Conservation (phyloP, 1,284 basidiomycete genomes). For the Microbotryomycetes sp. region DNA sequence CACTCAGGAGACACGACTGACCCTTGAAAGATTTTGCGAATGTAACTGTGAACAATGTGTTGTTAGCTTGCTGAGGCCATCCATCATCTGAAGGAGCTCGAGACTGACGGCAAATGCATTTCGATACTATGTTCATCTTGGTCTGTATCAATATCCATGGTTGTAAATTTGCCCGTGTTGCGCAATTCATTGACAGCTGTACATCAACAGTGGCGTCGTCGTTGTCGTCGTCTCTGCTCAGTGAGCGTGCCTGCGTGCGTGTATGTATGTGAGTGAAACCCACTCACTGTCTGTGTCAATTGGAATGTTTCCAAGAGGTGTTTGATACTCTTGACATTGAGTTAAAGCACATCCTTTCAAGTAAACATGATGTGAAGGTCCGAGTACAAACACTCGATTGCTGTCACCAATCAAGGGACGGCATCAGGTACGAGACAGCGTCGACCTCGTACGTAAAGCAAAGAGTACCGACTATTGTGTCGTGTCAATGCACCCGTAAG, state of each 20-base stretch:
- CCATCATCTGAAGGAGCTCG: neutral
- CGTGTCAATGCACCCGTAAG: constrained; percentile 81
- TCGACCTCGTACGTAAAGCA: neutral
- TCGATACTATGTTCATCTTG: constrained; percentile 96
- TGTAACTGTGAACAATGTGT: constrained; percentile 57
- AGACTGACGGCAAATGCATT: constrained; percentile 51
- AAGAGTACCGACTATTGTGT: constrained; percentile 59
- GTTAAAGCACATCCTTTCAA: constrained; percentile 82
- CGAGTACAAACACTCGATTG: constrained; percentile 81
- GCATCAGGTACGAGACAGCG: neutral
- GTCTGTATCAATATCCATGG: constrained; percentile 64
- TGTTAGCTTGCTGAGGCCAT: no score
- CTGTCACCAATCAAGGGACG: no score
- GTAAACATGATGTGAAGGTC: constrained; percentile 90
- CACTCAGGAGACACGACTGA: constrained; percentile 48
- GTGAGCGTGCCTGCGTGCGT: neutral
- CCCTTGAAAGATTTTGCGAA: constrained; percentile 79
- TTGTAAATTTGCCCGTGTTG: constrained; percentile 61
- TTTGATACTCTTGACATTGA: constrained; percentile 65
- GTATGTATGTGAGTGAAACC: neutral
- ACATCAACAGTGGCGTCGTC: neutral
- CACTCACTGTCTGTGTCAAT: constrained; percentile 69
- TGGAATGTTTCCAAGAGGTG: constrained; percentile 75
- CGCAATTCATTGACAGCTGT: constrained; percentile 64
- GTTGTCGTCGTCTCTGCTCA: neutral